These are phyloP conservation scores for Erigeron canadensis DNA, from an alignment of 129 eudicot species.

Conservation along the genomic window DNA sequence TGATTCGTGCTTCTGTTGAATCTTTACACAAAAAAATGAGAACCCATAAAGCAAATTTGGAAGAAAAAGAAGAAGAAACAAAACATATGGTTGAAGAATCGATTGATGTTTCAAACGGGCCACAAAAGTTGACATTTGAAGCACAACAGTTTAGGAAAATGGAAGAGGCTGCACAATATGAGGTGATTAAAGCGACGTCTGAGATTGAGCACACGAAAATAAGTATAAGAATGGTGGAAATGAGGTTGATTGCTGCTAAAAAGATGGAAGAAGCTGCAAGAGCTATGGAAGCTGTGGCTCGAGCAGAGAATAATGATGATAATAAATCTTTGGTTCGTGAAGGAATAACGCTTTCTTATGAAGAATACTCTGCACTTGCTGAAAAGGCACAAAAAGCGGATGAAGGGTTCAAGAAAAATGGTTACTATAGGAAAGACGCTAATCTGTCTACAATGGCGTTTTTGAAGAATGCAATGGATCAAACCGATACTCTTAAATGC, in stretches of 20 bases:
- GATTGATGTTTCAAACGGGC: conserved; percentile 28
- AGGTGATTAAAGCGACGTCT: conserved; percentile 73
- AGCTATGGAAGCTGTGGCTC: conserved; percentile 82
- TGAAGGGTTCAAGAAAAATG: conserved; percentile 39
- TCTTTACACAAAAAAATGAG: conserved; percentile 57
- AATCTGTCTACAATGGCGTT: conserved; percentile 30
- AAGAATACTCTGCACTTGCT: conserved; percentile 55
- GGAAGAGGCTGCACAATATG: conserved; percentile 77
- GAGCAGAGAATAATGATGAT: conserved; percentile 39
- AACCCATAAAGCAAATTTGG: conserved; percentile 31
- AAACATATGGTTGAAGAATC: conserved; percentile 36
- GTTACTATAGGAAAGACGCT: conserved; percentile 12
- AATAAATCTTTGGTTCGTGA: conserved; percentile 26
- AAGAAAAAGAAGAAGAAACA: conserved; percentile 27
- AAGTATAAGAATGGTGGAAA: conserved; percentile 83
- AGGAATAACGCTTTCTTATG: conserved; percentile 65
- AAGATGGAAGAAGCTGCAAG: conserved; percentile 92
- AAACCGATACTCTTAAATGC: conserved; percentile 22
- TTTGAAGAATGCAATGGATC: conserved; percentile 33
- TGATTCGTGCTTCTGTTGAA: conserved; percentile 62
- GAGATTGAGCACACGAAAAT: conserved; percentile 74
- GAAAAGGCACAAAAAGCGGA: conserved; percentile 61
- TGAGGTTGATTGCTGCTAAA: conserved; percentile 78
- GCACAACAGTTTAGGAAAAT: conserved; percentile 68
- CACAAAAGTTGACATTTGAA: conserved; percentile 46